phyloP scores from a whole-genome alignment of 2,329 filamentous ascomycete genomes.

The Fusarium sp. region DNA sequence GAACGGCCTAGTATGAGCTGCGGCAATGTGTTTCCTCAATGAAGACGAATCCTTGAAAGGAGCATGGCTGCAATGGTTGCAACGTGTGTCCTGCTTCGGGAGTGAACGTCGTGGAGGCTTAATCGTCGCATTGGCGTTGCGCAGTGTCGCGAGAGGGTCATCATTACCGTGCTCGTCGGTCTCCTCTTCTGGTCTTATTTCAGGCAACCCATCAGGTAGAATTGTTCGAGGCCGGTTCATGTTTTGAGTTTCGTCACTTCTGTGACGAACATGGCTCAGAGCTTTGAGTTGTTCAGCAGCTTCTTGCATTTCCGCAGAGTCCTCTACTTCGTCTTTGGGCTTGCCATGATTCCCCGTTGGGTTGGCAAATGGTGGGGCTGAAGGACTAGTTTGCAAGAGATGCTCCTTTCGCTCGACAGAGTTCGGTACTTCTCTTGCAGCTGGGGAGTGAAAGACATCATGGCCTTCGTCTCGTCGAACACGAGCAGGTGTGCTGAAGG shows the following conservation, averaged over 20 bases:
- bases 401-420: constrained; percentile 45
- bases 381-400: constrained; percentile 48
- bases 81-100: constrained; percentile 71
- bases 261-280: constrained; percentile 71
- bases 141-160: constrained; percentile 39
- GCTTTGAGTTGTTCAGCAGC: constrained; percentile 76
- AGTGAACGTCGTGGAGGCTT: constrained; percentile 62
- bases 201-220: constrained; percentile 55
- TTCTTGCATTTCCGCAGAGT: constrained; percentile 77
- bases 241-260: constrained; percentile 59
- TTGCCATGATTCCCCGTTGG: constrained; percentile 44
- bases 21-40: constrained; percentile 74
- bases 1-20: constrained; percentile 79
- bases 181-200: constrained; percentile 54
- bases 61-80: constrained; percentile 71
- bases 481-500: constrained; percentile 53
- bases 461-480: constrained; percentile 49
- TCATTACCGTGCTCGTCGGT: constrained; percentile 50
- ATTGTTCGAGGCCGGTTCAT: constrained; percentile 54
- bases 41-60: constrained; percentile 77
- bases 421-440: constrained; percentile 42
- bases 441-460: constrained; percentile 45
- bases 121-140: constrained; percentile 46
- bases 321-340: constrained; percentile 60
- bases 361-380: constrained; percentile 40